Evolutionary conservation across 2,329 filamentous ascomycete genomes (phyloP).

Genomic region (Byssothecium circinans): DNA sequence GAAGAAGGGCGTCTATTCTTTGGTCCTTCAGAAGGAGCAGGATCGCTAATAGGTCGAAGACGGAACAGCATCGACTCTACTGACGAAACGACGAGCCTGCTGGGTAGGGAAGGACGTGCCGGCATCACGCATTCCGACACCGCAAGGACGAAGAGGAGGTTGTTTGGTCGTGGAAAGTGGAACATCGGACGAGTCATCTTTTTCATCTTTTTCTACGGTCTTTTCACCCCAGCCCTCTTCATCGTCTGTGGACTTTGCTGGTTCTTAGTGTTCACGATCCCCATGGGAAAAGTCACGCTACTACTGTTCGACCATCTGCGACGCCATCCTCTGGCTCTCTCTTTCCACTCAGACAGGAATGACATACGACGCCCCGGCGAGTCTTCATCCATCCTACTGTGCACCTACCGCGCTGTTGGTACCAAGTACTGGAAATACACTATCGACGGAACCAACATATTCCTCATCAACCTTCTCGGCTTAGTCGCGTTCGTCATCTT

Average conservation of each 20-base stretch:
- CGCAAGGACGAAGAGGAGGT: constrained; percentile 68
- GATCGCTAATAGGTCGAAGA: constrained; percentile 79
- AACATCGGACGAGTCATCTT: constrained; percentile 92
- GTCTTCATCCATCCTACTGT: constrained; percentile 84
- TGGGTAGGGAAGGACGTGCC: constrained; percentile 66
- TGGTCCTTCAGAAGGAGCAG: constrained; percentile 71
- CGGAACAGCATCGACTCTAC: constrained; percentile 86
- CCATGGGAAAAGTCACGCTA: constrained; percentile 94
- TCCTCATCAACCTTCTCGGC: constrained; percentile 93
- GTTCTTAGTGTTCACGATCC: constrained; percentile 96
- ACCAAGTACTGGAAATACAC: constrained; percentile 99
- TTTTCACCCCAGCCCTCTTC: constrained; percentile 84
- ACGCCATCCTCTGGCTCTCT: constrained; percentile 87
- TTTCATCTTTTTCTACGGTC: constrained; percentile 92
- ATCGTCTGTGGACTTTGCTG: constrained; percentile 87
- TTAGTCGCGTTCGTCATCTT: constrained; percentile 94
- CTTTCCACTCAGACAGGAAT: constrained; percentile 84
- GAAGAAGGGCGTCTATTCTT: constrained; percentile 97
- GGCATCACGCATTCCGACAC: constrained; percentile 44
- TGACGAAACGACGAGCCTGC: constrained; percentile 85
- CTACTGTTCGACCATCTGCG: constrained; percentile 89
- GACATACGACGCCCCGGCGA: constrained; percentile 71
- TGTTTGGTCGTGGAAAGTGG: constrained; percentile 96
- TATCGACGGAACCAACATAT: constrained; percentile 96
- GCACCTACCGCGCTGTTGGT: constrained; percentile 94